Percentiles rank a stretch among this genome's conserved stretches.
Evolutionary conservation across 2,329 filamentous ascomycete genomes (phyloP).

Genomic region (Phialocephala sp.): DNA sequence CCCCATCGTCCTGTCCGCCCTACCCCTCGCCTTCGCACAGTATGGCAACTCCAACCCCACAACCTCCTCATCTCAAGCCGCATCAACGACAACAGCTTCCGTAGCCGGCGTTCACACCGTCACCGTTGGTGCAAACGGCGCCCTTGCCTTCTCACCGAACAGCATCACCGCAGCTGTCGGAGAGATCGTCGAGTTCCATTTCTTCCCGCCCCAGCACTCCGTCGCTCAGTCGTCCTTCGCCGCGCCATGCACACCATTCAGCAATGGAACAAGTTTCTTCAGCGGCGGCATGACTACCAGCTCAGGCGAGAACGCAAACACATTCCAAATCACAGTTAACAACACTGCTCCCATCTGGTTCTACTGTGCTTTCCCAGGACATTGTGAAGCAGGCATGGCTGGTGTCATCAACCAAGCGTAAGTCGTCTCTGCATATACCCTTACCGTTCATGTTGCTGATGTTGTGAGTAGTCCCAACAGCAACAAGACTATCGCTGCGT

Average conservation of each 20-base stretch:
- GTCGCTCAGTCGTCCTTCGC: constrained; percentile 48
- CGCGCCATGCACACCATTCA: constrained; percentile 42
- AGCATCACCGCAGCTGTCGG: constrained; percentile 55
- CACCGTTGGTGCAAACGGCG: constrained; percentile 38
- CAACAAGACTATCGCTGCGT: constrained; percentile 27
- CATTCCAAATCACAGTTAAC: constrained; percentile 51
- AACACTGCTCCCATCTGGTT: constrained; percentile 50
- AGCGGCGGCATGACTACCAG: constrained; percentile 32
- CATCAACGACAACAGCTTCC: constrained; percentile 27
- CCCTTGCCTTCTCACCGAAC: constrained; percentile 56
- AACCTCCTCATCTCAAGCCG: constrained; percentile 24
- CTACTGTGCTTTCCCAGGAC: constrained; percentile 47
- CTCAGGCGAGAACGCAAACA: constrained; percentile 31
- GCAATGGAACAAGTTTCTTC: constrained; percentile 36
- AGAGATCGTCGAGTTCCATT: constrained; percentile 61
- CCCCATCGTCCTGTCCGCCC: constrained; percentile 24
- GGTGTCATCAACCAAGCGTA: constrained; percentile 50
- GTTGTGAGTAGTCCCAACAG: constrained; percentile 22
- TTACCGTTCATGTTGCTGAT: background rate
- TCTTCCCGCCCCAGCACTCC: constrained; percentile 57
- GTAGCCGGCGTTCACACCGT: constrained; percentile 41
- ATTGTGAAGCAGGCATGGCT: constrained; percentile 51
- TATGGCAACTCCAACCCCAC: constrained; percentile 25
- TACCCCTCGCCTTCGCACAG: constrained; percentile 34
- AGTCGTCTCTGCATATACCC: constrained; percentile 28